Evolutionary conservation across 2,329 filamentous ascomycete genomes (phyloP), one percentile per base, ranked within the genome.

Genomic region (Aspergillus sp.): DNA sequence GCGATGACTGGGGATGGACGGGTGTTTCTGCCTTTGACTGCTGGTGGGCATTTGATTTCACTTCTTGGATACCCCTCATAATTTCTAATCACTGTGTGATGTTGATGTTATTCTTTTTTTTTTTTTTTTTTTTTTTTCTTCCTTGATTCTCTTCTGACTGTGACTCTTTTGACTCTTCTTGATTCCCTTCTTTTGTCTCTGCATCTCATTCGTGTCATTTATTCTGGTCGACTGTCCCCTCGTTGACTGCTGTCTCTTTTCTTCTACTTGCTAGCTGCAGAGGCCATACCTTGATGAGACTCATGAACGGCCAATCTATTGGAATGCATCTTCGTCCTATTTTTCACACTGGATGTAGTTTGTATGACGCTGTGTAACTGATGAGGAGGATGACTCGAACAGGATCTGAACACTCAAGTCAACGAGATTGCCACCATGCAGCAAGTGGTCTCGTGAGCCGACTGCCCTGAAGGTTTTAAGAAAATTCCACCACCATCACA

Each of bases 71-170:
- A 62, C 58, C 58, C 59, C 55, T 58, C 34, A 38, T 52, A 54
- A 61, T 59, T 52, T 50, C 43, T 56, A 53, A 59, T 58, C 59
- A 62, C 60, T 60, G 58, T 46, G 55, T 64, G 59, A 62, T 58
- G 47, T 38, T 64, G 59, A 62, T 58, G 47, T 38, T 23, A 53
- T 53, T 47, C 20, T 47, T 36, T 47, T 45, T 34, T 32, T 49
- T 42, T 21, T 49, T 49, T 57, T 51, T 43, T 52, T 44, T 49
- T 48, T 45, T 13, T 29, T 45, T 36, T 49, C 50, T 48, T 45
- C 45, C 46, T 52, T 53, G n/a, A 16, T 23, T 38, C n/a, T 45
- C 40, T 34, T 29, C 20, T 25, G 16, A 23, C 14, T 45, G 23
- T 20, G 25, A 17, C 29, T 17, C n/a, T 21, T 47, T 25, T 25